These are phyloP conservation scores for Scheffersomyces lignicola DNA, from an alignment of 1,139 yeast species.

Conservation along the genomic window DNA sequence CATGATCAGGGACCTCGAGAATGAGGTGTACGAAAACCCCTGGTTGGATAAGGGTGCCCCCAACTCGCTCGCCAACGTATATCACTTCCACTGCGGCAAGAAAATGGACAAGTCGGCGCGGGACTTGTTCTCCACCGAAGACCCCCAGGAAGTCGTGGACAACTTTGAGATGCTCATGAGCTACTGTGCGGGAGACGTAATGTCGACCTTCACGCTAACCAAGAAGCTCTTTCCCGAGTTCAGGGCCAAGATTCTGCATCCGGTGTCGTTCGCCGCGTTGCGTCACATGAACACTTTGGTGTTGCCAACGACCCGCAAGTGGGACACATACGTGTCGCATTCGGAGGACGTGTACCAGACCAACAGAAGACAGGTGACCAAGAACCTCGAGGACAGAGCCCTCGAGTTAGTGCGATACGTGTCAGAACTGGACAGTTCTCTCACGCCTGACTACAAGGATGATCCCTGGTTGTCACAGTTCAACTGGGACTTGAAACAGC, in stretches of 20 bases:
- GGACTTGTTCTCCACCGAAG: constrained; percentile 58
- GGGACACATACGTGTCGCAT: constrained; percentile 70
- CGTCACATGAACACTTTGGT: constrained; percentile 74
- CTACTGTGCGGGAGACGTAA: constrained; percentile 88
- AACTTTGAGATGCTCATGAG: constrained; percentile 62
- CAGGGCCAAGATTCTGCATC: constrained; percentile 76
- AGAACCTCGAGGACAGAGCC: constrained; percentile 61
- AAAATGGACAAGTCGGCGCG: constrained; percentile 67
- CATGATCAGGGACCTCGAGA: constrained; percentile 22
- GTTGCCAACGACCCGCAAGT: constrained; percentile 72
- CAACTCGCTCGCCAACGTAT: constrained; percentile 81
- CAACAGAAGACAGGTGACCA: constrained; percentile 56
- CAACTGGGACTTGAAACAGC: constrained; percentile 76
- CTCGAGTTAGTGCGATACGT: constrained; percentile 51
- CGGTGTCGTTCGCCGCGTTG: constrained; percentile 90
- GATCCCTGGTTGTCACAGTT: constrained; percentile 93
- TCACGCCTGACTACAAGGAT: constrained; percentile 29
- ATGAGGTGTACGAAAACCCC: constrained; percentile 54
- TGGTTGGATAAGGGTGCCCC: constrained; percentile 79
- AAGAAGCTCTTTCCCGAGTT: constrained; percentile 70
- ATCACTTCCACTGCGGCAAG: constrained; percentile 73
- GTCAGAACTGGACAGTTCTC: constrained; percentile 24
- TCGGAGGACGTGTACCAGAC: constrained; percentile 70
- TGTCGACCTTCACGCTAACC: constrained; percentile 70
- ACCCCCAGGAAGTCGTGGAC: constrained; percentile 54